Evolutionary conservation across 176 grass and related monocot genomes (phyloP), one percentile per base, ranked within the genome.

Genomic region (Musa acuminata): DNA sequence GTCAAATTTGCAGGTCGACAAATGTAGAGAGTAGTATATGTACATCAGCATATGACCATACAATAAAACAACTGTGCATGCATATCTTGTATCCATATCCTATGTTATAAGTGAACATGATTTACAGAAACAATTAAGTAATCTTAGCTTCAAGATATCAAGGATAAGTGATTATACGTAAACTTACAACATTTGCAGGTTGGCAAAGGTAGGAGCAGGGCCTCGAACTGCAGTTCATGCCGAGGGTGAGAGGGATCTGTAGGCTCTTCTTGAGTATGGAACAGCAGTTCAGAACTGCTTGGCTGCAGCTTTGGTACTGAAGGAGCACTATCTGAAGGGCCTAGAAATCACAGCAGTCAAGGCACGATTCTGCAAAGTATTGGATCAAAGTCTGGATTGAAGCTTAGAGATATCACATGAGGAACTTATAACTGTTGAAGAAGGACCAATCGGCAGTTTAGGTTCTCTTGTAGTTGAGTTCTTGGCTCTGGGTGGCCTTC

Each of bases 371-470:
- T 99, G 95, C 87, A 99, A 99, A 78, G 90, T 91, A 11, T 80
- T 99, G 78, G 95, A 99, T 80, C 84, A 84, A 21, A 59, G 78
- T 7, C 88, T 99, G 48, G 91, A 94, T 72, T 85, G 95, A 80
- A 91, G 88, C 70, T 78, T 99, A 53, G 86, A 86, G 25, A 94
- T 80, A 73, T 82, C 74, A 50, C 95, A 99, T 83, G 95, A 99
- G 82, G 88, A 94, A 43, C 67, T 99, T 69, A 87, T 94, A 82
- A 99, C 90, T 60, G 88, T 99, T 22, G 95, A 99, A 82, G 95
- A 99, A 87, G 95, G 95, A 8, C 94, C 95, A 53, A 99, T 94
- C n/a, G 90, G 95, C 0, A 91, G 95, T 3, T 99, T 99, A 62
- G 83, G 95, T 64, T 99, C 95, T 4, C 90, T 94, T 80, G 95